Percentiles rank a stretch among this genome's conserved stretches.
Conservation (phyloP, 2,329 filamentous ascomycete genomes). For the Dactylellina parvicollis region DNA sequence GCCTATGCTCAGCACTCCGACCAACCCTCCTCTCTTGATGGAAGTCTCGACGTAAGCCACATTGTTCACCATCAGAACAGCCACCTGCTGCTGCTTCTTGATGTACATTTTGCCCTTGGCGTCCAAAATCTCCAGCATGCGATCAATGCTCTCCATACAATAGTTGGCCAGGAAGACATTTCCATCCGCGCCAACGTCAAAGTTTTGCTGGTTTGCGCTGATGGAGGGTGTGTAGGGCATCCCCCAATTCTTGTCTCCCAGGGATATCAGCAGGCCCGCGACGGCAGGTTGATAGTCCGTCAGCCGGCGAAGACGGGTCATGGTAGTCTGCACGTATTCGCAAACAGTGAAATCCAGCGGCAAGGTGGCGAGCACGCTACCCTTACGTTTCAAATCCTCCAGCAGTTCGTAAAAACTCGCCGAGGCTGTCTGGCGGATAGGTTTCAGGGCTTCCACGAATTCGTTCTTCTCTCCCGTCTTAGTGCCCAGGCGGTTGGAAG, state of each 20-base stretch:
- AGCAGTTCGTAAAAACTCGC: conserved; percentile 82
- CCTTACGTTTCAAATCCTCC: conserved; percentile 80
- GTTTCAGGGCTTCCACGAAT: conserved; percentile 85
- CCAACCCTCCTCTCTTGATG: conserved; percentile 82
- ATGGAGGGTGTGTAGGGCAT: conserved; percentile 67
- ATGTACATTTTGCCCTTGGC: conserved; percentile 76
- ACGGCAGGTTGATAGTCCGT: conserved; percentile 85
- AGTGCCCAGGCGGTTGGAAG: conserved; percentile 81
- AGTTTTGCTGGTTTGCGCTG: conserved; percentile 71
- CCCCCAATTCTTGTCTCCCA: conserved; percentile 93
- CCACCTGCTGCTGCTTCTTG: conserved; percentile 80
- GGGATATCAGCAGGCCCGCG: conserved; percentile 86
- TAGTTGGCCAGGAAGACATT: conserved; percentile 89
- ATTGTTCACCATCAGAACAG: conserved; percentile 91
- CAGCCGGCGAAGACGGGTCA: conserved; percentile 86
- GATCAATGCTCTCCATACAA: conserved; percentile 85
- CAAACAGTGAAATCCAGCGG: conserved; percentile 81
- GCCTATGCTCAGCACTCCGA: conserved; percentile 71
- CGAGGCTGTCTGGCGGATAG: conserved; percentile 91
- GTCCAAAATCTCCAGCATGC: conserved; percentile 78
- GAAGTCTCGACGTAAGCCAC: conserved; percentile 84
- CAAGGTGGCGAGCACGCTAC: conserved; percentile 72
- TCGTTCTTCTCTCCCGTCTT: conserved; percentile 85
- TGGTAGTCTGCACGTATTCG: conserved; percentile 81
- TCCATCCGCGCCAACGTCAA: conserved; percentile 89